These are phyloP conservation scores for Suillus tomentosus DNA, from an alignment of 768 basidiomycete genomes.

Conservation along the genomic window DNA sequence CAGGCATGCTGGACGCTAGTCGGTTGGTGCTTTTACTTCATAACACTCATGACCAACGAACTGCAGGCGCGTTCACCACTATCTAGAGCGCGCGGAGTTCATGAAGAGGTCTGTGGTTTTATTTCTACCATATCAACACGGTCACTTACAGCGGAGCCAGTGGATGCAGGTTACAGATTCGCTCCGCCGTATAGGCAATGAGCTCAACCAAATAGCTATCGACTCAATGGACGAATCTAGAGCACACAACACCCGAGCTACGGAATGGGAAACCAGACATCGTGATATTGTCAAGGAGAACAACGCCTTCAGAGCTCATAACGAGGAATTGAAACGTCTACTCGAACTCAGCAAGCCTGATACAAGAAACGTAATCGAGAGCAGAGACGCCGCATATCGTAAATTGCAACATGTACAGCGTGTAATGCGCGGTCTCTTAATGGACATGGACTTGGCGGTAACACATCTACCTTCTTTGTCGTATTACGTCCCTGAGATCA, in stretches of 20 bases:
- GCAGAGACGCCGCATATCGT: constrained; percentile 35
- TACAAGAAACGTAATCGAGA: constrained; percentile 27
- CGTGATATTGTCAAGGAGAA: constrained; percentile 26
- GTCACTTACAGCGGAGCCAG: constrained; percentile 9
- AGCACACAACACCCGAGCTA: constrained; percentile 29
- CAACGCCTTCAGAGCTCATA: constrained; percentile 34
- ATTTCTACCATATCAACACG: background rate
- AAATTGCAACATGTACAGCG: constrained; percentile 38
- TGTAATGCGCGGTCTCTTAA: constrained; percentile 45
- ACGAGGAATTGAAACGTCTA: constrained; percentile 36
- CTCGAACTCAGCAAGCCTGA: constrained; percentile 32
- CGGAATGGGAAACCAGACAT: constrained; percentile 40
- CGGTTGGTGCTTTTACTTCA: background rate
- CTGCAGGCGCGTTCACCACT: constrained; percentile 20
- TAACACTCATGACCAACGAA: background rate
- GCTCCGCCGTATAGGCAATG: constrained; percentile 32
- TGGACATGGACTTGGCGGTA: constrained; percentile 45
- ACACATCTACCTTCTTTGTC: constrained; percentile 12
- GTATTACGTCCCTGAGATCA: background rate
- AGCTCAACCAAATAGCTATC: constrained; percentile 27
- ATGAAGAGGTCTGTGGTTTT: constrained; percentile 28
- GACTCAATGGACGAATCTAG: constrained; percentile 27
- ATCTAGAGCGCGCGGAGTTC: constrained; percentile 23
- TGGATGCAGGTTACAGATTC: constrained; percentile 30
- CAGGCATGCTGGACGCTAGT: background rate